Base-by-base conservation (phyloP, 2,329 filamentous ascomycete species). In the Chrysoporthe cubensis region DNA sequence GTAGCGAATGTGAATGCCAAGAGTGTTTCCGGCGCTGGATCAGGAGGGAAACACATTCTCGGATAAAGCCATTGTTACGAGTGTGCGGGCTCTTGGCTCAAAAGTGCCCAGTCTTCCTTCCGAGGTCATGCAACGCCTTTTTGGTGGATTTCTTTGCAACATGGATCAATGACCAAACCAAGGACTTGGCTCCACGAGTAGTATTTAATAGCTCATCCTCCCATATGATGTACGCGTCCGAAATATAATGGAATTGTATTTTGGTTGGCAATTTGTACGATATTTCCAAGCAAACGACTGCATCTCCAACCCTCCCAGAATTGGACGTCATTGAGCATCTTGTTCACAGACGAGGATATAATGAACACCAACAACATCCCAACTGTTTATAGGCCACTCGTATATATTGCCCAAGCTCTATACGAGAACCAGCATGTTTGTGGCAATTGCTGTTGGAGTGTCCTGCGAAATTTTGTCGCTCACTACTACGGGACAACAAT, bases 351-450 rank as follows among this genome's bases (percentile, higher is more conserved):
- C 54, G 54, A 56, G n/a, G 32, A 37, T 13, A 18, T 18, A 14
- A 57, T 57, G 54, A 40, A 57, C 7, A 57, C 18, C 54, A 40
- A 7, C 54, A 40, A 57, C 16, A 2, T 57, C 54, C 32, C 54
- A 7, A 14, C 54, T n/a, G 54, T 16, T 37, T 57, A 57, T 32
- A 40, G 18, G 18, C 54, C 54, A 1, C 14, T 57, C 16, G 54
- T n/a, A 3, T 57, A 57, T n/a, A 40, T 57, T 57, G 54, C 54
- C 18, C 54, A 57, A 34, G 54, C 54, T 57, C 54, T 57, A 4
- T 57, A n/a, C 13, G 54, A 57, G 32, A 57, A 57, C 34, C 32
- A 57, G 34, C 34, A 57, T 37, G 16, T 57, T 6, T 40, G 54
- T 16, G 54, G 32, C 2, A 26, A 37, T 26, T 57, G 54, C 16